Percentiles rank a stretch among this genome's conserved stretches.
Conservation (phyloP, 106 monocot genomes). For the Apostasia shenzhenica region DNA sequence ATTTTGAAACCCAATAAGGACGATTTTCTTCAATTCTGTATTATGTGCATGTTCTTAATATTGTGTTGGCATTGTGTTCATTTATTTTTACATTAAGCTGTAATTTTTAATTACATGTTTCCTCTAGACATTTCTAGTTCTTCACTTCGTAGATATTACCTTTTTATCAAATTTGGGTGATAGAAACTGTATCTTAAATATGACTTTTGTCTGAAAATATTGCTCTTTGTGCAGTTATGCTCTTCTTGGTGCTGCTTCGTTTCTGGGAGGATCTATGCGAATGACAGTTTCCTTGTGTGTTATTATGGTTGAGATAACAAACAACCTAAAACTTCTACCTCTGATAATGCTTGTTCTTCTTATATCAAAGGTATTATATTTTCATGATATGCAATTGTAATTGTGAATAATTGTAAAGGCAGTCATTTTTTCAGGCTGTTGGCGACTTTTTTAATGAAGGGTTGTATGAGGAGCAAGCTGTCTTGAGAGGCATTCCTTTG, state of each 20-base stretch:
- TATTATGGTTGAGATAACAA: constrained; percentile 99
- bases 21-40: too few species aligned
- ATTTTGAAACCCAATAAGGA: too few species aligned
- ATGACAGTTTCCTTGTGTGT: constrained; percentile 99
- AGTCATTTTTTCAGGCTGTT: constrained; percentile 62
- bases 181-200: not conserved
- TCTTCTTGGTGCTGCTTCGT: constrained; percentile 97
- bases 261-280: constrained; percentile 99
- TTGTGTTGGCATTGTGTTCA: not conserved
- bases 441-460: constrained; percentile 98
- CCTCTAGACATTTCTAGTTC: not conserved
- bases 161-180: not conserved
- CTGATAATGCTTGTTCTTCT: constrained; percentile 99
- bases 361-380: constrained; percentile 74
- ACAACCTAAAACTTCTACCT: constrained; percentile 88
- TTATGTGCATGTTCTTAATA: too few species aligned
- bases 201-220: not conserved
- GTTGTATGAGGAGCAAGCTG: constrained; percentile 86
- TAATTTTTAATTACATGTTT: not conserved
- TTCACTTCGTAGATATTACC: not conserved
- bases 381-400: not conserved
- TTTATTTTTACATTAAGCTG: not conserved
- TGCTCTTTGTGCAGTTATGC: constrained; percentile 59
- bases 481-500: constrained; percentile 81
- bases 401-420: constrained; percentile 1